Evolutionary conservation across 192 early-diverging fungal genomes (phyloP), one percentile per base, ranked within the genome.

Genomic region (Podila epigama): DNA sequence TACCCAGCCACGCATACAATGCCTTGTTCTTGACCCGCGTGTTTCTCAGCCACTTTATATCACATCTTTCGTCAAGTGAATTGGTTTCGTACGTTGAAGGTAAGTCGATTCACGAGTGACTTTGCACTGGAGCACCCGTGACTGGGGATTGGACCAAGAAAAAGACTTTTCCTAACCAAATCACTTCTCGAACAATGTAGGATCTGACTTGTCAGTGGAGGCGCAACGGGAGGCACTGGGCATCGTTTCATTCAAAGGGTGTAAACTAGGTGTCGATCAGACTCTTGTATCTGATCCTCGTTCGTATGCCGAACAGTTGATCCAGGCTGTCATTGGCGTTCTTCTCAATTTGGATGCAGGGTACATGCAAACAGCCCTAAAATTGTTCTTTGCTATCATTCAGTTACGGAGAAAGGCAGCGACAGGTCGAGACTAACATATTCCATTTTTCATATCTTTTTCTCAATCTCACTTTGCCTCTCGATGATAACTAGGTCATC

Each of bases 41-140:
- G 8, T 89, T 91, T 62, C 63, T 84, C n/a, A 91, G 91, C 59
- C 86, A 92, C 63, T 89, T 92, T 70, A 79, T 89, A 25, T 83
- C 83, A 15, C 87, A 89, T 68, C 60, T 90, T 48, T 79, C 75
- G 5, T 75, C 75, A 37, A 59, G 78, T 11, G 79, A 87, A 57
- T 77, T 93, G 37, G 66, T 85, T 22, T 69, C 85, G 4, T 86
- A 84, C 57, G 89, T 92, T 75, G 90, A 92, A 85, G 80, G 87
- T 87, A 52, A 58, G 70, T 68, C 1, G 66, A 10, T n/a, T 36
- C 6, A 22, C 44, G 25, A 48, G 44, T 20, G 20, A 22, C 4
- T 48, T 6, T 48, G 44, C 8, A 18, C 44, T 7, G 11, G n/a
- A 48, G n/a, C 13, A 6, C 13, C 44, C 4, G 25, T 25, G n/a